Base-by-base conservation (phyloP, 768 basidiomycete genomes). In the Chlorophyllum brunneum region DNA sequence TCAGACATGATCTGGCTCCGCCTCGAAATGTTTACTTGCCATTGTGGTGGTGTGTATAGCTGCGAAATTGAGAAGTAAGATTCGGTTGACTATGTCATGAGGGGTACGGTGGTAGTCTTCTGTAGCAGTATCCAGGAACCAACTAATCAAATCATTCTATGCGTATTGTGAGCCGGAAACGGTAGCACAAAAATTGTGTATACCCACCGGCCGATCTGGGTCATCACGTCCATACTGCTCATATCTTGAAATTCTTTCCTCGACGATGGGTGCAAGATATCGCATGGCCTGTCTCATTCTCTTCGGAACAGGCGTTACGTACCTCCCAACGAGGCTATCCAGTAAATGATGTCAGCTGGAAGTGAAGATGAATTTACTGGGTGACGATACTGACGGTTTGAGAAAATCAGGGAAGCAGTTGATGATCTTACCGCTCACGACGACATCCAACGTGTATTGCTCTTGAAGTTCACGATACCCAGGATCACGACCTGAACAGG, bases 131-230 rank as follows among this genome's bases (percentile, higher is more conserved):
- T 71, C 71, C 36, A 76, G 62, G 10, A 75, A 59, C 75, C 74
- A 77, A 27, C 66, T 64, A 2, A 77, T 64, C 16, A 76, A 49
- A 51, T 78, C 75, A 48, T 71, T 70, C 76, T 75, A 34, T 37
- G 38, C 27, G 29, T 6, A 8, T 9, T 16, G 39, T 53, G 20
- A 18, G 5, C 2, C 38, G 18, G n/a, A 5, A 31, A 37, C 11
- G 13, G 7, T 27, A 15, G 1, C 16, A 20, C 3, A 9, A 18
- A 27, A 16, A 36, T 23, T 16, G n/a, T 2, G 20, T 4, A 29
- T 15, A 22, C 56, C 38, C n/a, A 57, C 56, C 5, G 52, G 51
- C 24, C 23, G 49, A 8, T 51, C 56, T 20, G 49, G 47, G 34
- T 48, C 53, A 30, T 54, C 40, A 1, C 23, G 11, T 11, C 56